Evolutionary conservation across 2,329 filamentous ascomycete species (phyloP).

Genomic region (Colletotrichum siamense): DNA sequence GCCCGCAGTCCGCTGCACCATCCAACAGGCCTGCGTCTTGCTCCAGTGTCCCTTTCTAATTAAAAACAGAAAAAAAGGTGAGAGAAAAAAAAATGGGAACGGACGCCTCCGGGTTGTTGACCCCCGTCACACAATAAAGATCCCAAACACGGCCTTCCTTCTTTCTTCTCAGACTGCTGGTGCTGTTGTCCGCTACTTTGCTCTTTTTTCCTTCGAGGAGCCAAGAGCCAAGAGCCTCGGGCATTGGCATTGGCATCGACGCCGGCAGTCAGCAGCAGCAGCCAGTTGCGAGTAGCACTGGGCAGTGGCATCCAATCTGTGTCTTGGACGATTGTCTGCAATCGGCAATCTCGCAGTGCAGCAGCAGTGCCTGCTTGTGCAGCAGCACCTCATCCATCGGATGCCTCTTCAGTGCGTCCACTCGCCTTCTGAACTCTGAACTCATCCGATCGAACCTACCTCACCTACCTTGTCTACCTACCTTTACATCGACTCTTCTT

Average conservation of each 20-base stretch:
- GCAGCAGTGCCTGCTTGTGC: neutral
- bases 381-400: neutral
- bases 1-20: conserved; percentile 5
- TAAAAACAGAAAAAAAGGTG: neutral
- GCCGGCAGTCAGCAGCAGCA: conserved; percentile 7
- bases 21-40: neutral
- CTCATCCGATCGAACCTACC: conserved; percentile 2
- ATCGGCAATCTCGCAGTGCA: neutral
- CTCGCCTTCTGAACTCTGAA: neutral
- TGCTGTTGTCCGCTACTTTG: neutral
- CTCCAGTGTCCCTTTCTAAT: neutral
- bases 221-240: conserved; percentile 1
- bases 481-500: neutral
- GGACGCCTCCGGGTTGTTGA: neutral
- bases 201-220: neutral
- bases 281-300: neutral
- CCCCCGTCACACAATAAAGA: neutral
- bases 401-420: neutral
- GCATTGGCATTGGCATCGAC: neutral
- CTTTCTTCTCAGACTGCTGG: neutral
- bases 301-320: neutral
- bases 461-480: neutral
- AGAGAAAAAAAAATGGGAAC: conserved; percentile 7
- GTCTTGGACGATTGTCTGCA: neutral
- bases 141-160: neutral